Conservation (phyloP, 2,329 filamentous ascomycete species). For the Lasiodiplodia hormozganensis region DNA sequence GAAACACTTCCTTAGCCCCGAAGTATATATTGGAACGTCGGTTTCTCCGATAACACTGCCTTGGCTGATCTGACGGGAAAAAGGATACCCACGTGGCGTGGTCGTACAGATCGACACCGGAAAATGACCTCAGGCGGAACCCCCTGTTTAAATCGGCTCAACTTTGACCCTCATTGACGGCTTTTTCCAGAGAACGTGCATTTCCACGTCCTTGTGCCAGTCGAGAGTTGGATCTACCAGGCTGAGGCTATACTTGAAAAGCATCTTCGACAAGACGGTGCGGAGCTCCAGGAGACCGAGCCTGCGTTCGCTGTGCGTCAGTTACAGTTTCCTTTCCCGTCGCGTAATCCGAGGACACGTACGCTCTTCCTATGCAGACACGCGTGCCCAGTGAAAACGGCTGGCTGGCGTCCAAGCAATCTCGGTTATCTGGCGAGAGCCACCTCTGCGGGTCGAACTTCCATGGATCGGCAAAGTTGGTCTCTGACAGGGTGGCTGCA, state of each 20-base stretch:
- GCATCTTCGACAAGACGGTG: neutral
- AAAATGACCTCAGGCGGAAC: neutral
- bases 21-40: neutral
- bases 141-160: neutral
- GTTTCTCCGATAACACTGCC: neutral
- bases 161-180: neutral
- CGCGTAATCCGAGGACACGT: neutral
- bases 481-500: slow-evolving; percentile 32
- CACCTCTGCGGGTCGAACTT: slow-evolving; percentile 38
- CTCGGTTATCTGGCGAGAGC: slow-evolving; percentile 31
- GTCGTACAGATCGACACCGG: neutral
- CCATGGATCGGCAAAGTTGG: slow-evolving; percentile 36
- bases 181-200: neutral
- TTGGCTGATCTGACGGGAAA: neutral
- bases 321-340: neutral
- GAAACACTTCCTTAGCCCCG: neutral
- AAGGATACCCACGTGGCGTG: neutral
- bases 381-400: slow-evolving; percentile 25
- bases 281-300: neutral
- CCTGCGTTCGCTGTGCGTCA: neutral
- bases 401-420: slow-evolving; percentile 27
- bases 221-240: neutral
- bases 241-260: neutral
- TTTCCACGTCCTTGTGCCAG: neutral
- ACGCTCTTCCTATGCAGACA: neutral